phyloP scores from a whole-genome alignment of 495 filamentous ascomycete genomes.

The Xylaria telfairii region DNA sequence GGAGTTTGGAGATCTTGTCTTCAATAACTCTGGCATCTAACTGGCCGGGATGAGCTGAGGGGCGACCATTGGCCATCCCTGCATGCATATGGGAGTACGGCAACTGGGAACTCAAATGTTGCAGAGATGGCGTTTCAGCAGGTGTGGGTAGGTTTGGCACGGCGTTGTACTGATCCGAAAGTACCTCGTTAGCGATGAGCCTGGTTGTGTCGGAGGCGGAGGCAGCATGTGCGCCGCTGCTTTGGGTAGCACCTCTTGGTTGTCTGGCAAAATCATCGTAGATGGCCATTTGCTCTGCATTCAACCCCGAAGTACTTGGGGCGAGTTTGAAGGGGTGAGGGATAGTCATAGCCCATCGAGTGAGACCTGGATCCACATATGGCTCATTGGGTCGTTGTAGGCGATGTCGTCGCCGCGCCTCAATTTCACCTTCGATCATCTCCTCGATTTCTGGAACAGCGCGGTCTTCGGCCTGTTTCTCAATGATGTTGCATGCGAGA shows the following conservation, averaged over 20 bases:
- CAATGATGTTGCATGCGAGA: constrained; percentile 86
- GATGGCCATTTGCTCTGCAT: constrained; percentile 89
- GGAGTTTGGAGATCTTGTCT: constrained; percentile 69
- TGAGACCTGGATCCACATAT: constrained; percentile 80
- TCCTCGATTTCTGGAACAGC: constrained; percentile 93
- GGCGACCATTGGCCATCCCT: constrained; percentile 54
- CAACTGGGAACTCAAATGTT: constrained; percentile 64
- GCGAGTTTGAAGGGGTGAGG: constrained; percentile 87
- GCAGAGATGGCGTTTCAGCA: constrained; percentile 78
- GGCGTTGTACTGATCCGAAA: constrained; percentile 82
- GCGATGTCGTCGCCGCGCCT: constrained; percentile 74
- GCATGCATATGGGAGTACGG: constrained; percentile 64
- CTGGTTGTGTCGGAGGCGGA: constrained; percentile 59
- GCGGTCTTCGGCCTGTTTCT: constrained; percentile 91
- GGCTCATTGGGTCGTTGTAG: constrained; percentile 75
- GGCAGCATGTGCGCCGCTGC: constrained; percentile 45
- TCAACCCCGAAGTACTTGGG: constrained; percentile 69
- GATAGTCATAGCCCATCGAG: constrained; percentile 85
- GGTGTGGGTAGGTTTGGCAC: constrained; percentile 80
- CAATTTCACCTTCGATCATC: constrained; percentile 77
- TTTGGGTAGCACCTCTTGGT: constrained; percentile 61
- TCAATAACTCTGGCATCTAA: constrained; percentile 66
- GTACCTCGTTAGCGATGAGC: constrained; percentile 68
- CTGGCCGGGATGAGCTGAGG: constrained; percentile 65
- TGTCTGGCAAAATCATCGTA: constrained; percentile 95